Evolutionary conservation across 108 stramenopile genomes (phyloP).

Genomic region (Cyclotella baltica): DNA sequence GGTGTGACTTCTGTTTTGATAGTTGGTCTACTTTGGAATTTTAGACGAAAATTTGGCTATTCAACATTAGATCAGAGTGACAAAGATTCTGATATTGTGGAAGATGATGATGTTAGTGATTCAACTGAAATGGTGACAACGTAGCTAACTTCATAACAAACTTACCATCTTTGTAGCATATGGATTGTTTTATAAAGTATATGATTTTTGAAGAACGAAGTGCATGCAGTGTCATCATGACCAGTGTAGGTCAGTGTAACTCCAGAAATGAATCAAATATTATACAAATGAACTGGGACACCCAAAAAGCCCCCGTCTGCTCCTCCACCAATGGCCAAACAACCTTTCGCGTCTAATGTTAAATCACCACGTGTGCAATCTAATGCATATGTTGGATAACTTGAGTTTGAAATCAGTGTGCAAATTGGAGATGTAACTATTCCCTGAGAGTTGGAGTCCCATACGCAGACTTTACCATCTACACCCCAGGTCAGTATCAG

Average conservation of each 20-base stretch:
- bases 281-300: constrained; percentile 68
- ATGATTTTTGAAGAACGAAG: too few species aligned
- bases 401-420: constrained; percentile 57
- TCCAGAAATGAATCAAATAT: constrained; percentile 18
- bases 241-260: too few species aligned
- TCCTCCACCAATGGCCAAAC: constrained; percentile 63
- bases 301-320: constrained; percentile 78
- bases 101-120: not conserved
- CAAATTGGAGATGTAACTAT: constrained; percentile 76
- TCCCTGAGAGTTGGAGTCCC: constrained; percentile 72
- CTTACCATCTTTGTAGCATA: too few species aligned
- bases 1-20: not conserved
- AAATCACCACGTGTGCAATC: constrained; percentile 37
- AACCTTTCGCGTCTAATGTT: not conserved
- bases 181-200: too few species aligned
- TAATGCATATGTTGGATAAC: constrained; percentile 82
- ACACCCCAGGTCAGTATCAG: constrained; percentile 87
- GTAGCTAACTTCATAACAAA: too few species aligned
- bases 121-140: not conserved
- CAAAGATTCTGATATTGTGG: constrained; percentile 11
- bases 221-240: too few species aligned
- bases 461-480: constrained; percentile 82
- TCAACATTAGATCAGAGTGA: not conserved
- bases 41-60: constrained; percentile 9
- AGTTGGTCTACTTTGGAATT: not conserved